phyloP scores from a whole-genome alignment of 805 yeast genomes.

The Phaffomyces antillensis region DNA sequence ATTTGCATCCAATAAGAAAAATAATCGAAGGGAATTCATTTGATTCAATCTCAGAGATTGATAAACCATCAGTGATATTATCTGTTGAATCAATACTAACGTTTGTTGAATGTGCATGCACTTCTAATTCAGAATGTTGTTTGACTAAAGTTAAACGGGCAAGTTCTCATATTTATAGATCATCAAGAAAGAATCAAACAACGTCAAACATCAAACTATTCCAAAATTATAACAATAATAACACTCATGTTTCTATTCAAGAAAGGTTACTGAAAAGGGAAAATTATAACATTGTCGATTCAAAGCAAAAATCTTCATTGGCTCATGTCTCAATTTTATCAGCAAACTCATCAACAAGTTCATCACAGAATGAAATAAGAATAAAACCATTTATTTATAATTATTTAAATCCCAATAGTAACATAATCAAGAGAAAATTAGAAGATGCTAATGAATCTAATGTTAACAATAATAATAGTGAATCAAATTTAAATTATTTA shows the following conservation, averaged over 20 bases:
- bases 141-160: slow-evolving; percentile 56
- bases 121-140: slow-evolving; percentile 43
- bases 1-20: slow-evolving; percentile 61
- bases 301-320: slow-evolving; percentile 2
- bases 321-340: slow-evolving; percentile 3
- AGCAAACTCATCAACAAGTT: background rate
- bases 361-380: slow-evolving; percentile 11
- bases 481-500: slow-evolving; percentile 14
- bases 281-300: slow-evolving; percentile 12
- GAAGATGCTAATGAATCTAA: slow-evolving; percentile 4
- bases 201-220: slow-evolving; percentile 21
- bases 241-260: slow-evolving; percentile 25
- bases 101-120: slow-evolving; percentile 58
- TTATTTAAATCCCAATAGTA: slow-evolving; percentile 4
- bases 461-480: no score
- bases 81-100: slow-evolving; percentile 57
- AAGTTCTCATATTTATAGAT: slow-evolving; percentile 50
- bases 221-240: slow-evolving; percentile 23
- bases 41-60: slow-evolving; percentile 47
- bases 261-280: slow-evolving; percentile 24
- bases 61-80: slow-evolving; percentile 48
- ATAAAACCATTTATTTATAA: slow-evolving; percentile 17
- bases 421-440: slow-evolving; percentile 9
- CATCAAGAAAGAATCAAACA: slow-evolving; percentile 30
- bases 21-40: slow-evolving; percentile 38